Evolutionary conservation across 2,329 filamentous ascomycete species (phyloP).

Genomic region (Verticillium alfalfae): DNA sequence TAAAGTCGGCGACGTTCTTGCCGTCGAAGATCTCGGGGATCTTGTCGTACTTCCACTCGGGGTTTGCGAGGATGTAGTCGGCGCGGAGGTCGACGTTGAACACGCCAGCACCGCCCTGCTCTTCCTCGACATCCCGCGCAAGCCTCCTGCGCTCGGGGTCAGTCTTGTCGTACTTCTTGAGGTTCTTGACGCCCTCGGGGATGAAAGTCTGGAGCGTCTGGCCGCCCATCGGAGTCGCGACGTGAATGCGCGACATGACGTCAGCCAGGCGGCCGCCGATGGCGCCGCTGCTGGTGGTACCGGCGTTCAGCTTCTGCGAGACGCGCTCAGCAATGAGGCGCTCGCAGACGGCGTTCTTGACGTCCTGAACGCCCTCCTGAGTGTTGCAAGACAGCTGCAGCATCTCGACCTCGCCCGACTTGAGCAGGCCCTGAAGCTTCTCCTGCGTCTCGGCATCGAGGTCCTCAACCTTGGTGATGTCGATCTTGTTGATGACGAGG

Average conservation of each 20-base stretch:
- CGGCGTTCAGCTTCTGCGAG: conserved; percentile 91
- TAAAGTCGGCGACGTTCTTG: conserved; percentile 95
- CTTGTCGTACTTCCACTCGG: conserved; percentile 94
- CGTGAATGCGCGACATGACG: conserved; percentile 90
- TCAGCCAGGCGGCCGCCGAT: conserved; percentile 81
- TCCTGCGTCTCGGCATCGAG: conserved; percentile 73
- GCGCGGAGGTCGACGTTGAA: conserved; percentile 90
- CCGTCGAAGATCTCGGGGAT: conserved; percentile 92
- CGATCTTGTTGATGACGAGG: conserved; percentile 98
- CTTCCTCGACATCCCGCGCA: conserved; percentile 81
- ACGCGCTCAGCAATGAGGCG: conserved; percentile 88
- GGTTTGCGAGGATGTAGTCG: conserved; percentile 80
- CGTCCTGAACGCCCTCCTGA: conserved; percentile 85
- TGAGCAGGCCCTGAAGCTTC: conserved; percentile 73
- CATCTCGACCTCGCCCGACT: conserved; percentile 85
- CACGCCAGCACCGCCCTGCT: conserved; percentile 91
- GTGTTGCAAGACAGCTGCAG: conserved; percentile 93
- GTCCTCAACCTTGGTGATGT: conserved; percentile 82
- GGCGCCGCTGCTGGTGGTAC: conserved; percentile 69
- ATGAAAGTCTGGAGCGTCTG: conserved; percentile 77
- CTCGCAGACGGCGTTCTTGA: conserved; percentile 94
- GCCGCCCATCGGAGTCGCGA: conserved; percentile 86
- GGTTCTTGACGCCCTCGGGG: conserved; percentile 73
- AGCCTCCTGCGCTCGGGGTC: conserved; percentile 80
- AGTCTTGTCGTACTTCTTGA: conserved; percentile 84